phyloP scores from a whole-genome alignment of 2,329 filamentous ascomycete genomes.

The Aspergillus pseudoviridinutans region DNA sequence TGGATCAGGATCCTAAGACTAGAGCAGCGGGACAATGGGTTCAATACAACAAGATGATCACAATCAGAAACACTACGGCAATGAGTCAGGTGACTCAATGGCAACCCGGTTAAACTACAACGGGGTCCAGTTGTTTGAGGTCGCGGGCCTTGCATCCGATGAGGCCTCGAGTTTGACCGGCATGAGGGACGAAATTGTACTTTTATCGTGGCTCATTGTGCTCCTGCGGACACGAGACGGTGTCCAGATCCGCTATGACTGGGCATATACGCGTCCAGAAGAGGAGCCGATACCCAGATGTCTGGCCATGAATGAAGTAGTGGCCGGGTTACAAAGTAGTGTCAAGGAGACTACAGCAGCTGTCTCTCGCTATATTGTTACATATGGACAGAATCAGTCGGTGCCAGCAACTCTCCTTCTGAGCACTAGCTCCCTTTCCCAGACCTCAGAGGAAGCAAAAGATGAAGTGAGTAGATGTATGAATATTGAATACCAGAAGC shows the following conservation, averaged over 20 bases:
- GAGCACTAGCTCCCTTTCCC: slow-evolving; percentile 20
- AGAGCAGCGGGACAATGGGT: not conserved
- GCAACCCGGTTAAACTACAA: not conserved
- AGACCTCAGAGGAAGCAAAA: slow-evolving; percentile 12
- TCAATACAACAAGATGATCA: slow-evolving; percentile 5
- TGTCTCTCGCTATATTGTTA: slow-evolving; percentile 24
- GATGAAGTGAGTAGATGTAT: slow-evolving; percentile 18
- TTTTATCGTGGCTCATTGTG: slow-evolving; percentile 45
- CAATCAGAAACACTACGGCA: slow-evolving; percentile 8
- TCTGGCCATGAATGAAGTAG: slow-evolving; percentile 31
- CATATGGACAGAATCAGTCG: slow-evolving; percentile 2
- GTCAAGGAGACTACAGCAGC: slow-evolving; percentile 23
- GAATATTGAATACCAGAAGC: too few relatives aligned
- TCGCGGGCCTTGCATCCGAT: slow-evolving; percentile 25
- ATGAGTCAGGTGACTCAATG: slow-evolving; percentile 1
- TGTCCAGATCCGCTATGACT: slow-evolving; percentile 35
- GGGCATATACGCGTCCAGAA: slow-evolving; percentile 28
- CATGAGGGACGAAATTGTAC: slow-evolving; percentile 40
- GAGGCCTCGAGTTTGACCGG: slow-evolving; percentile 26
- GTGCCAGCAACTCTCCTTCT: slow-evolving; percentile 16
- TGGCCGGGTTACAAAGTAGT: slow-evolving; percentile 29
- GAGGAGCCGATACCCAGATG: slow-evolving; percentile 12
- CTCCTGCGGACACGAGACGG: slow-evolving; percentile 43
- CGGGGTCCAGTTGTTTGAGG: slow-evolving; percentile 22
- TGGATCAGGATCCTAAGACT: too few relatives aligned